Evolutionary conservation across 257 asterid genomes (phyloP).

Genomic region (Henckelia pumila): DNA sequence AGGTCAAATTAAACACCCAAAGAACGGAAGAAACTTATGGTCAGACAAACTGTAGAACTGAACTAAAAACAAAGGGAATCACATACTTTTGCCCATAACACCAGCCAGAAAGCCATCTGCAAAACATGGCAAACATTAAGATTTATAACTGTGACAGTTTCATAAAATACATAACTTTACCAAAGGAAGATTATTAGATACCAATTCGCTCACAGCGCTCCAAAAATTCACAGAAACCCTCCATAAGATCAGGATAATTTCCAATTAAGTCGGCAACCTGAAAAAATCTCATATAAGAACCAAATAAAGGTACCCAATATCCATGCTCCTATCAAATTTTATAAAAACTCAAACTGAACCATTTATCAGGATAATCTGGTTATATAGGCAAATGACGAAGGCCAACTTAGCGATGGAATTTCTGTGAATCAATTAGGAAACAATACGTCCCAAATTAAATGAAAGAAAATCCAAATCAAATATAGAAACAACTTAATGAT

Average conservation of each 20-base stretch:
- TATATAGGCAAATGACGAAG: slow-evolving; percentile 10
- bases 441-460: slow-evolving; percentile 19
- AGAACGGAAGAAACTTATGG: slow-evolving; percentile 6
- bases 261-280: slow-evolving; percentile 91
- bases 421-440: slow-evolving; percentile 15
- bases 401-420: slow-evolving; percentile 10
- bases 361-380: slow-evolving; percentile 11
- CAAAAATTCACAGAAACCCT: slow-evolving; percentile 75
- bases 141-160: slow-evolving; percentile 19
- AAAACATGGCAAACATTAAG: slow-evolving; percentile 35
- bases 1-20: slow-evolving; percentile 26
- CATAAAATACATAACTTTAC: slow-evolving; percentile 15
- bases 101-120: slow-evolving; percentile 97
- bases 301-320: slow-evolving; percentile 11
- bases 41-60: neutral
- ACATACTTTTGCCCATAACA: slow-evolving; percentile 91
- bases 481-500: slow-evolving; percentile 1
- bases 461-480: slow-evolving; percentile 5
- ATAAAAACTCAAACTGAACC: neutral
- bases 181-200: slow-evolving; percentile 31
- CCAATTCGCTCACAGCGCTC: slow-evolving; percentile 93
- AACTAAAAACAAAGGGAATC: slow-evolving; percentile 9
- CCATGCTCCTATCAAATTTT: slow-evolving; percentile 7
- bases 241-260: slow-evolving; percentile 90
- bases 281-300: slow-evolving; percentile 22